Evolutionary conservation across 164 flowering plant genomes (phyloP), one percentile per base, ranked within the genome.

Genomic region (Dillenia turbinata): DNA sequence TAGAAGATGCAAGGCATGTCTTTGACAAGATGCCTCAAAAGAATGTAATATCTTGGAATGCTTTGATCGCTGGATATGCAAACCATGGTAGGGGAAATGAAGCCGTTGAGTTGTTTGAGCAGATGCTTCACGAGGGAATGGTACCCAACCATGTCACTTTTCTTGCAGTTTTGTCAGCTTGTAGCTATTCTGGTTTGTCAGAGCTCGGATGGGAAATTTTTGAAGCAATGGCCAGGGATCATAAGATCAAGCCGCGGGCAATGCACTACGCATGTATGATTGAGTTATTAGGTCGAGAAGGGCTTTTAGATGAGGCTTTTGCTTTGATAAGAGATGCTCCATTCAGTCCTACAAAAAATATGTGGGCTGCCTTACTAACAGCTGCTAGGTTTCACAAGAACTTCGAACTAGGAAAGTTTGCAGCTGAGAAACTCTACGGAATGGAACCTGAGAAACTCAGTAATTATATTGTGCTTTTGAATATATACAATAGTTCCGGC

Each of bases 291-390:
- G 96, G 92, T 40, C 73, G 79, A 56, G 87, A 83, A 69, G 92
- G 91, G 47, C 82, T 49, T 56, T 66, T 87, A 55, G 88, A 86
- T 71, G 88, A 86, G 75, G 96, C 98, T 49, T 67, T 81, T 65
- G 83, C 77, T 16, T 69, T 90, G 74, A 86, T 88, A 67, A 76
- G 71, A 69, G 80, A 76, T 50, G 85, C 86, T 52, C 94, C 96
- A 1, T 82, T 84, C 61, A 67, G 67, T 59, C 86, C 94, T 12
- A 87, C 87, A 0, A 69, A 71, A 49, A 89, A 87, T 55, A 89
- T 89, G 94, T 92, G 97, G 96, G 92, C 90, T 54, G 92, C 97
- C 43, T 74, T 87, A 70, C 74, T 92, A 53, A 87, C 85, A 53
- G 94, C 96, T 54, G 86, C 89, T 68, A 74, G 96, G 69, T 69